Percentiles rank a stretch among this genome's conserved stretches.
phyloP scores from a whole-genome alignment of 2,329 filamentous ascomycete genomes.

The Colletotrichum tropicale region DNA sequence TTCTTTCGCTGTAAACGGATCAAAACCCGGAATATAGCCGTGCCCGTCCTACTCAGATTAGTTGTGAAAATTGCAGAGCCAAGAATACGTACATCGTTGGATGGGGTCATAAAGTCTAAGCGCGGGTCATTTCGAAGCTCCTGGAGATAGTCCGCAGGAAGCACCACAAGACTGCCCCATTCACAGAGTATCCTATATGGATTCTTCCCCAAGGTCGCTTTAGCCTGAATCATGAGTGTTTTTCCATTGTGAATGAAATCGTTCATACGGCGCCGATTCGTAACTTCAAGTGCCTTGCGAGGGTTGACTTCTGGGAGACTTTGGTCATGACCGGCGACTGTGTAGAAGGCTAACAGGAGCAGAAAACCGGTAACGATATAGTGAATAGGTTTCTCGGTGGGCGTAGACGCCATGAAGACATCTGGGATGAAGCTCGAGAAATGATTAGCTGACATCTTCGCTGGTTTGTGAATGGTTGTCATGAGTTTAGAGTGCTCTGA shows the following conservation, averaged over 20 bases:
- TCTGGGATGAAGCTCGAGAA: rapidly evolving
- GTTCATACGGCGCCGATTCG: not conserved
- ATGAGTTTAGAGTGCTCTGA: too few species aligned
- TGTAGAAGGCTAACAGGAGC: not conserved
- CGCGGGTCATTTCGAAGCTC: not conserved
- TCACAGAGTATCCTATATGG: not conserved
- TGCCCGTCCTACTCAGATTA: not conserved
- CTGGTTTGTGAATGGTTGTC: rapidly evolving
- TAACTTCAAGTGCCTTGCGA: not conserved
- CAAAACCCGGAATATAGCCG: not conserved
- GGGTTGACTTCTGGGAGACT: not conserved
- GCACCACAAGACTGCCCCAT: not conserved
- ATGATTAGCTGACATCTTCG: too few species aligned
- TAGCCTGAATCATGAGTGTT: not conserved
- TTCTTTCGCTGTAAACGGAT: not conserved
- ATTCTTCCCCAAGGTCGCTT: not conserved
- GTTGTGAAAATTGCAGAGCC: not conserved
- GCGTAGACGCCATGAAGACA: not conserved
- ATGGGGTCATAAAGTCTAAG: not conserved
- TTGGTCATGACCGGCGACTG: not conserved
- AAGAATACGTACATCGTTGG: not conserved
- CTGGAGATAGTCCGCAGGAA: not conserved
- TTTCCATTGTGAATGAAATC: not conserved
- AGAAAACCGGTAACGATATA: not conserved
- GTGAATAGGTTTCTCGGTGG: not conserved